phyloP scores from a whole-genome alignment of 805 yeast genomes.

The Maudiozyma bulderi region DNA sequence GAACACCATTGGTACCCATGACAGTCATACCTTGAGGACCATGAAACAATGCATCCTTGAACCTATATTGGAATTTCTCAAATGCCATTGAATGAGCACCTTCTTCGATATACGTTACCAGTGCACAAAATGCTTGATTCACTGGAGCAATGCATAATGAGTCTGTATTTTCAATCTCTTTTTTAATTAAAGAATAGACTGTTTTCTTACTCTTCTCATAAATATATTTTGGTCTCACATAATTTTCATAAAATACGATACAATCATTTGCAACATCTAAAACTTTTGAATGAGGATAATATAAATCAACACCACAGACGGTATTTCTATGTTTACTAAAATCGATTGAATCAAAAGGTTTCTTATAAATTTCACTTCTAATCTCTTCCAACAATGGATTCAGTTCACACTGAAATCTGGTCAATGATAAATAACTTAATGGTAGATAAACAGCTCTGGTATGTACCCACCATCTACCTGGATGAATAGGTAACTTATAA shows the following conservation, averaged over 20 bases:
- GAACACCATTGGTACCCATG: slow-evolving; percentile 97
- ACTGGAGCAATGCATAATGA: slow-evolving; percentile 89
- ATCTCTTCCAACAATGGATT: slow-evolving; percentile 56
- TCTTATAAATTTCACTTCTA: slow-evolving; percentile 69
- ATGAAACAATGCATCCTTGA: slow-evolving; percentile 70
- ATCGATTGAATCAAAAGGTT: slow-evolving; percentile 56
- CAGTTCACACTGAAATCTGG: slow-evolving; percentile 43
- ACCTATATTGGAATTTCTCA: slow-evolving; percentile 42
- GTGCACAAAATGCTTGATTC: slow-evolving; percentile 71
- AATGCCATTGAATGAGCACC: slow-evolving; percentile 61
- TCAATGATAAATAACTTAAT: slow-evolving; percentile 67
- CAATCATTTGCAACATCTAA: slow-evolving; percentile 53
- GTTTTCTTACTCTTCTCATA: slow-evolving; percentile 39
- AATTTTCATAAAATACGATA: slow-evolving; percentile 57
- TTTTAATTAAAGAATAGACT: slow-evolving; percentile 55
- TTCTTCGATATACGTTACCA: slow-evolving; percentile 60
- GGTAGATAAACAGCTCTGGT: slow-evolving; percentile 87
- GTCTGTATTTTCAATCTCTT: slow-evolving; percentile 71
- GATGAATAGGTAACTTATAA: slow-evolving; percentile 72
- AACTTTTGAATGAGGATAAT: slow-evolving; percentile 78
- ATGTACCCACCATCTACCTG: slow-evolving; percentile 98
- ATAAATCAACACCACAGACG: slow-evolving; percentile 85
- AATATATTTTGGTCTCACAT: slow-evolving; percentile 70
- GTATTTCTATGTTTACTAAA: slow-evolving; percentile 66
- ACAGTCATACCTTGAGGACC: slow-evolving; percentile 88